Base-by-base conservation (phyloP, 257 asterid genomes). In the Fraxinus quadrangulata region DNA sequence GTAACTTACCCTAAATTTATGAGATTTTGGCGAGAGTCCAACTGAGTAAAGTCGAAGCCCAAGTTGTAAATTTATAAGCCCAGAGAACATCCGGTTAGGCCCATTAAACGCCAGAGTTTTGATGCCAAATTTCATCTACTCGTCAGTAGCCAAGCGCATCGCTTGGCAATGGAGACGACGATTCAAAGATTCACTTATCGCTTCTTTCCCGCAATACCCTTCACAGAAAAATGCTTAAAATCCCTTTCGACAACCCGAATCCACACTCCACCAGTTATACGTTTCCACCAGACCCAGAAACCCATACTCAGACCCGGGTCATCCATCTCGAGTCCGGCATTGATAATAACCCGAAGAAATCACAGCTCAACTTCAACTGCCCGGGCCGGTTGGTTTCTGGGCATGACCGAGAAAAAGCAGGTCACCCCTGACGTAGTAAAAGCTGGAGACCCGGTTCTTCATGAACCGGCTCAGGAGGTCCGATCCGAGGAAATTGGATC, bases 401-500 rank as follows among this genome's bases (percentile, higher is more conserved):
- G 96, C 54, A 28, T 85, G 74, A 80, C 89, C n/a, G 88, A 88
- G 66, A 89, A 87, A 77, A 90, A 93, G 75, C 82, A 47, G 73
- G 73, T 39, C 36, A 28, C 89, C 79, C 98, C 98, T 75, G 98
- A 94, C 12, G 90, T 90, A 4, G 91, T 90, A 67, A 87, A 92
- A 84, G 97, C 99, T 36, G 99, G 99, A 9, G 99, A 95, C 88
- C 98, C 99, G 75, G 98, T 95, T 83, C 94, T 95, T 5, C 97
- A 95, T 76, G 99, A 95, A 79, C 92, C 90, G 3, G 88, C 97
- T 5, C 91, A 80, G 83, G 92, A 89, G 10, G 89, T 93, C 28
- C 76, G 70, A 24, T 89, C 86, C 49, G 96, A 84, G 21, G 98
- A 94, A 61, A 88, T 92, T 76, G 91, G 87, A 83, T 92, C 97